Base-by-base conservation (phyloP, 345 rosid species). In the Stellera chamaejasme region DNA sequence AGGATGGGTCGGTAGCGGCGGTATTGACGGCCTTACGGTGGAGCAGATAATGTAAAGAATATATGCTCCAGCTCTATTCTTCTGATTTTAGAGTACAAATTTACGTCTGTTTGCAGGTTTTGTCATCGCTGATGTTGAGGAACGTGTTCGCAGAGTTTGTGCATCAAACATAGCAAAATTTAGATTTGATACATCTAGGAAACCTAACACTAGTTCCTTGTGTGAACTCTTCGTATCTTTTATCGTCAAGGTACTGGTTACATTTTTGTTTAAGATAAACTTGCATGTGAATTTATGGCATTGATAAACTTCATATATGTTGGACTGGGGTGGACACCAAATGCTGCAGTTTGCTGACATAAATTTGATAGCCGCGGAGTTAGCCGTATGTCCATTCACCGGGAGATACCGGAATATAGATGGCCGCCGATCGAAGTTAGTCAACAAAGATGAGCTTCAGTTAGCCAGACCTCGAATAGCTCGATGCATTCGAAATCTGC, bases 211-310 rank as follows among this genome's bases (percentile, higher is more conserved):
- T 54, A 79, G 88, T 77, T 75, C 95, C 39, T 72, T 88, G 66
- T 61, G 95, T 4, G 84, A 81, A 75, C 90, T 85, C 54, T 79
- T 92, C 55, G 14, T 81, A 66, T 82, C 90, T 12, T 88, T 92
- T 58, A 69, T 92, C 50, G 80, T 69, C 2, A 86, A 92, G 95
- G 98, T 88, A 67, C 64, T 15, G 36, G 49, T 51, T 60, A 12
- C 23, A 19, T 19, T 19, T 19, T 19, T 19, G 23, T 19, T 19
- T 19, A 19, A 19, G 23, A 19, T 19, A 19, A 19, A 19, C 23
- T 19, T 19, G 23, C 23, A 19, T 19, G 23, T 19, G 23, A 19
- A 19, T 19, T 19, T 19, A 19, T n/a, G n/a, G n/a, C 23, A 19
- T 19, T 19, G 23, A 19, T 19, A 19, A 19, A 19, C 12, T 19